Conservation (phyloP, 1,139 yeast genomes). For the Yamadazyma pseudoaaseri region DNA sequence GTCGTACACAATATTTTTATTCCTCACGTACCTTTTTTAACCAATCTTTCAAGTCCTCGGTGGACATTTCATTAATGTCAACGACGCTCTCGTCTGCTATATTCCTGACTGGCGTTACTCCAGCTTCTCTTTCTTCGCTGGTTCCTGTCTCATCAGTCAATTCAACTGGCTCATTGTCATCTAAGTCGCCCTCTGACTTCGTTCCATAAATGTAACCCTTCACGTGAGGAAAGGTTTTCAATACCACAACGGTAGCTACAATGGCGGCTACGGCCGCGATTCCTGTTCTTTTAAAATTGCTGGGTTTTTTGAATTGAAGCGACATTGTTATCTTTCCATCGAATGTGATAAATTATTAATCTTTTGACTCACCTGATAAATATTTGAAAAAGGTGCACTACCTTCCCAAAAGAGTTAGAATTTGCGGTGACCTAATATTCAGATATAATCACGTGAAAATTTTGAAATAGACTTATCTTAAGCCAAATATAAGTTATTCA, state of each 20-base stretch:
- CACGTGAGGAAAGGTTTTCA: constrained; percentile 55
- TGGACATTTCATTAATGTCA: constrained; percentile 37
- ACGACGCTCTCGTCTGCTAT: constrained; percentile 21
- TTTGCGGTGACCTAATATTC: neutral
- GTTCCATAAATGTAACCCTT: constrained; percentile 25
- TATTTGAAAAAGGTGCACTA: too few species aligned
- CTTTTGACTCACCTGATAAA: too few species aligned
- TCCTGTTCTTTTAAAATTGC: constrained; percentile 6
- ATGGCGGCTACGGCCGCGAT: constrained; percentile 20
- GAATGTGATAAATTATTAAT: neutral
- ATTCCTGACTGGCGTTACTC: constrained; percentile 7
- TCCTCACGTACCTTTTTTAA: constrained; percentile 29
- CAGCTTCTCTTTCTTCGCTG: constrained; percentile 8
- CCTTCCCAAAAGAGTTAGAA: neutral
- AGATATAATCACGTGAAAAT: neutral
- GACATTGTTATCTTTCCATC: constrained; percentile 6
- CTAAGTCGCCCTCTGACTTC: constrained; percentile 12
- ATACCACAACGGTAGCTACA: constrained; percentile 44
- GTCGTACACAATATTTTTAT: neutral
- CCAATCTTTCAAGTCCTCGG: constrained; percentile 39
- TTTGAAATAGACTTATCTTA: neutral
- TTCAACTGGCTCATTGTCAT: constrained; percentile 25
- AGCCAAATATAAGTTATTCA: constrained; percentile 2
- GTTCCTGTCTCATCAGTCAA: constrained; percentile 9
- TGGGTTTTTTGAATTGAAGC: constrained; percentile 8